phyloP scores from a whole-genome alignment of 1,139 yeast genomes.

The Kodamaea ohmeri region DNA sequence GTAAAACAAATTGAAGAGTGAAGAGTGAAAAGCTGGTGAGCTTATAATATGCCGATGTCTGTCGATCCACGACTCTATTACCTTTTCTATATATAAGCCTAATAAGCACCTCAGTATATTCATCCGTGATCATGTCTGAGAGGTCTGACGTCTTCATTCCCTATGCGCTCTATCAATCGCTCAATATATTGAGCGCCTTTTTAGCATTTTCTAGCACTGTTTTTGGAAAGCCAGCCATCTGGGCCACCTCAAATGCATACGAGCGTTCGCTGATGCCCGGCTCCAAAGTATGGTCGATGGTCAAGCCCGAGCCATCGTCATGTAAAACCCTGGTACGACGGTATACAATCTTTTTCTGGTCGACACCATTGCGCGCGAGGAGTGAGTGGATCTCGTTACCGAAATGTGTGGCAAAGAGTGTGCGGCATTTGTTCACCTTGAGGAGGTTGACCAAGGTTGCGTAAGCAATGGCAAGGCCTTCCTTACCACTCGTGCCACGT shows the following conservation, averaged over 20 bases:
- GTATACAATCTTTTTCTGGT: conserved; percentile 39
- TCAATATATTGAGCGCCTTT: conserved; percentile 28
- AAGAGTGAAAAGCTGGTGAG: no score
- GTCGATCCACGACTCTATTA: no score
- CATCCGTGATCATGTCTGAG: no score
- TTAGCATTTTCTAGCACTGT: conserved; percentile 54
- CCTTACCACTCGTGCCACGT: conserved; percentile 86
- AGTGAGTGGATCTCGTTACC: conserved; percentile 59
- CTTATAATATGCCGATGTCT: no score
- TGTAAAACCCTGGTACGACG: conserved; percentile 48
- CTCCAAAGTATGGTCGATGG: conserved; percentile 61
- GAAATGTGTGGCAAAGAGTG: conserved; percentile 92
- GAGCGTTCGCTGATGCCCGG: conserved; percentile 77
- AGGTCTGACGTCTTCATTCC: no score
- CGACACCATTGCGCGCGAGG: conserved; percentile 24
- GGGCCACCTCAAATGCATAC: conserved; percentile 83
- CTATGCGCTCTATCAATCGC: no score
- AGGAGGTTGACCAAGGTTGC: conserved; percentile 67
- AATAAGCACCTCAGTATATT: no score
- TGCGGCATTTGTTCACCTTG: conserved; percentile 59
- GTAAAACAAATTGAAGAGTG: no score
- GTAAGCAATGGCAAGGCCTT: conserved; percentile 88
- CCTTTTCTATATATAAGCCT: no score
- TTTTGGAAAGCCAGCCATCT: conserved; percentile 77
- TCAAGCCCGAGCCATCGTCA: conserved; percentile 21